Evolutionary conservation across 768 basidiomycete genomes (phyloP).

Genomic region (Amanita subjunquillea): DNA sequence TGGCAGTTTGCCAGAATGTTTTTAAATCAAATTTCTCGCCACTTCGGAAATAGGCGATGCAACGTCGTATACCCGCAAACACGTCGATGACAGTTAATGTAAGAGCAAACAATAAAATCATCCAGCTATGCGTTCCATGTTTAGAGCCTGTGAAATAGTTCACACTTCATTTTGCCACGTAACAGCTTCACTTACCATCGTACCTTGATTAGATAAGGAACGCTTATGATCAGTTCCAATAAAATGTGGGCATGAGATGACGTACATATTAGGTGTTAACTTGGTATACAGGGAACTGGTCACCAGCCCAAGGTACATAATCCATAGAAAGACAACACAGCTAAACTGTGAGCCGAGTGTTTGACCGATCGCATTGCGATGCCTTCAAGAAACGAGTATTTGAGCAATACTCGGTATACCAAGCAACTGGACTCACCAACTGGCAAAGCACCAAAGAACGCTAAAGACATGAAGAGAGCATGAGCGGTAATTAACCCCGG

Average conservation of each 20-base stretch:
- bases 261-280: conserved; percentile 76
- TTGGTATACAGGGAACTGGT: conserved; percentile 66
- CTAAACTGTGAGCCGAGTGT: conserved; percentile 50
- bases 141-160: conserved; percentile 23
- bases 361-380: conserved; percentile 74
- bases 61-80: conserved; percentile 35
- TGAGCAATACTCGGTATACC: not conserved
- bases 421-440: conserved; percentile 41
- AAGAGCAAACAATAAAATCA: conserved; percentile 27
- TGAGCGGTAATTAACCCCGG: conserved; percentile 70
- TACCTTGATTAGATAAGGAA: conserved; percentile 43
- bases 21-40: conserved; percentile 34
- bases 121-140: conserved; percentile 58
- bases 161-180: not conserved
- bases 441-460: conserved; percentile 79
- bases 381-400: conserved; percentile 27
- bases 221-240: conserved; percentile 11
- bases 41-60: conserved; percentile 34
- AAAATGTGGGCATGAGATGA: conserved; percentile 13
- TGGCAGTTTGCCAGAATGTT: conserved; percentile 45
- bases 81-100: conserved; percentile 41
- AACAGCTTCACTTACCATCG: conserved; percentile 30
- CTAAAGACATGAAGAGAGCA: conserved; percentile 60
- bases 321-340: conserved; percentile 52
- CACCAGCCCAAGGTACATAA: conserved; percentile 52